Evolutionary conservation across 2,329 filamentous ascomycete genomes (phyloP), one percentile per base, ranked within the genome.

Genomic region (Dactylonectria macrodidyma): DNA sequence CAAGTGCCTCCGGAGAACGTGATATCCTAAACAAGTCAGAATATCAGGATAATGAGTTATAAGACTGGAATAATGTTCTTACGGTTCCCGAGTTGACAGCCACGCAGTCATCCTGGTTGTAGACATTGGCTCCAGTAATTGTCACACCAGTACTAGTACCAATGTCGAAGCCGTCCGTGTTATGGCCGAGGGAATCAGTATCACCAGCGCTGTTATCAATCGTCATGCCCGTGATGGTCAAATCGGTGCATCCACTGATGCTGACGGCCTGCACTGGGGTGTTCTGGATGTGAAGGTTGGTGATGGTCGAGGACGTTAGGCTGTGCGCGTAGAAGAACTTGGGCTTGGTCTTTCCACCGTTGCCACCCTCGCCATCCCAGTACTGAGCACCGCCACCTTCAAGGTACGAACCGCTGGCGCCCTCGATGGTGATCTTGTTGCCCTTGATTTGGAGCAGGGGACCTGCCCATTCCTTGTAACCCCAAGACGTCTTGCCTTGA

Each of bases 291-390:
- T 50, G 24, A 33, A 50, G 47, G 24, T 50, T 50, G 47, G 47
- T 50, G 47, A 50, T 50, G 47, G 47, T 50, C 47, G 47, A 50
- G 24, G 47, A 50, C 38, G 38, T 41, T n/a, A 41, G 38, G 38
- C 38, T 41, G 3, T 41, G 38, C 3, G 38, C 38, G 14, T 41
- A 41, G 38, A 41, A 41, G 14, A 41, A 41, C 38, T 41, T 41
- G 3, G 38, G 38, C 38, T 41, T 41, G 14, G 38, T 41, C 38
- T 41, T 41, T 41, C 38, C 38, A 11, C 38, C 38, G 14, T 50
- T 50, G 24, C 47, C 47, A 9, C 47, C 47, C 47, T 50, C 24
- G 47, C 47, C 47, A 50, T 50, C 47, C 47, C 47, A 50, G 24
- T 50, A 50, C 47, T 50, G 47, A 50, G 47, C 47, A 50, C 47